Conservation (phyloP, 345 rosid genomes). For the Noccaea caerulescens region DNA sequence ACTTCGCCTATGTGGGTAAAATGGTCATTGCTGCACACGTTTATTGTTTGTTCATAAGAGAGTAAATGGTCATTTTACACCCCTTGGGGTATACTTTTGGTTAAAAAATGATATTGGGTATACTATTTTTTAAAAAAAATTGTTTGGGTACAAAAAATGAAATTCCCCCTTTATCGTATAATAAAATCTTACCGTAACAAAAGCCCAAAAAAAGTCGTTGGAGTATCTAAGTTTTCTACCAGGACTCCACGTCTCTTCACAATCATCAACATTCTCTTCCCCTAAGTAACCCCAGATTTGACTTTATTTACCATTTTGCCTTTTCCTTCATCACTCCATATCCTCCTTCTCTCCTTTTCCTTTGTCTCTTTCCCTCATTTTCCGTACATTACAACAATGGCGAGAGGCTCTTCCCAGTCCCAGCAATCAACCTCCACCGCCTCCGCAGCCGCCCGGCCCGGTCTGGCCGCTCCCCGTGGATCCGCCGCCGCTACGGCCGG, state of each 20-base stretch:
- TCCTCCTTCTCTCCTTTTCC: background rate
- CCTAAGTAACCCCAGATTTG: slow-evolving; percentile 15
- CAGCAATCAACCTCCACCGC: slow-evolving; percentile 61
- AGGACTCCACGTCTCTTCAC: slow-evolving; percentile 33
- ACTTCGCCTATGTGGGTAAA: too few relatives aligned
- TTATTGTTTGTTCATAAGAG: too few relatives aligned
- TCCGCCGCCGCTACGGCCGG: slow-evolving; percentile 92
- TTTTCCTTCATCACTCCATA: background rate
- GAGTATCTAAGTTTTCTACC: background rate
- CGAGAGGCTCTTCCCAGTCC: slow-evolving; percentile 83
- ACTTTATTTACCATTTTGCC: slow-evolving; percentile 32
- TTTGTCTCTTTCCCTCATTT: background rate
- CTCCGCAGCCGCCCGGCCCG: slow-evolving; percentile 67
- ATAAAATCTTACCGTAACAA: slow-evolving; percentile 7
- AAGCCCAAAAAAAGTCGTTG: slow-evolving; percentile 14
- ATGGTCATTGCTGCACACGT: too few relatives aligned
- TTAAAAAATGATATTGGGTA: too few relatives aligned
- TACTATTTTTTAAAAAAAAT: too few relatives aligned
- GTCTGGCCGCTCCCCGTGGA: slow-evolving; percentile 80
- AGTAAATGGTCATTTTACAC: too few relatives aligned
- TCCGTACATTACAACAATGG: slow-evolving; percentile 55
- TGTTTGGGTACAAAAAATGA: too few relatives aligned
- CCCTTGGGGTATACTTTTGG: too few relatives aligned
- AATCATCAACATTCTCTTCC: slow-evolving; percentile 13
- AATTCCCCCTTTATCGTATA: background rate